Evolutionary conservation across 2,329 filamentous ascomycete genomes (phyloP), one percentile per base, ranked within the genome.

Genomic region (Talaromyces funiculosus): DNA sequence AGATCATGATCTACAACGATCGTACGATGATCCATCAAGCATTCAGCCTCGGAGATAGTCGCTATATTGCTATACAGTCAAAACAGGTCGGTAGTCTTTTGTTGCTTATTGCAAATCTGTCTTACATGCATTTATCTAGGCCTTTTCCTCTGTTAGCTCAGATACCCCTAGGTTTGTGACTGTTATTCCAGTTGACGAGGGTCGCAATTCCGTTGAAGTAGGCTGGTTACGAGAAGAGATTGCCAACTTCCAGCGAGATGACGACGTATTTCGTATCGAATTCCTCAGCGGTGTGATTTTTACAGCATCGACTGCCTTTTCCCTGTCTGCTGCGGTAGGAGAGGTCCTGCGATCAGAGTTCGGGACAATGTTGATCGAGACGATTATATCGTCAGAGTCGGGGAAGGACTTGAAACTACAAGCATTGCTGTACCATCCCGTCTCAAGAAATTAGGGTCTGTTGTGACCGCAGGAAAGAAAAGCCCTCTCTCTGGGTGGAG

Each of bases 401-500:
- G 45, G n/a, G 45, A 40, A 54, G 51, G 14, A 6, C 51, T n/a
- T 8, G 40, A 43, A 22, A 43, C 40, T 43, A 54, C 51, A 40
- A 54, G 26, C 33, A 29, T 33, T 40, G 26, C 33, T 22, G 26
- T 31, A 22, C 33, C 35, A 20, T 54, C 35, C 8, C 51, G 33
- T 18, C 31, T 38, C 35, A 20, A 43, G 40, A 22, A 10, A 4
- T 40, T 20, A 14, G 10, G 51, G 1, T 26, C 10, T 22, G 16
- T 14, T 3, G 10, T 31, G 7, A 38, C 18, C n/a, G 51, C 51
- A 38, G 20, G 14, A 10, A 12, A 33, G 7, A 9, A 16, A 18
- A 33, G 1, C 3, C 84, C 84, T 1, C 74, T 88, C 0, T 82
- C 82, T 6, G 85, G 86, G 26, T 79, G 86, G 3, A 78, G 86